Conservation (phyloP, 768 basidiomycete species). For the Nidularia pulvinata region DNA sequence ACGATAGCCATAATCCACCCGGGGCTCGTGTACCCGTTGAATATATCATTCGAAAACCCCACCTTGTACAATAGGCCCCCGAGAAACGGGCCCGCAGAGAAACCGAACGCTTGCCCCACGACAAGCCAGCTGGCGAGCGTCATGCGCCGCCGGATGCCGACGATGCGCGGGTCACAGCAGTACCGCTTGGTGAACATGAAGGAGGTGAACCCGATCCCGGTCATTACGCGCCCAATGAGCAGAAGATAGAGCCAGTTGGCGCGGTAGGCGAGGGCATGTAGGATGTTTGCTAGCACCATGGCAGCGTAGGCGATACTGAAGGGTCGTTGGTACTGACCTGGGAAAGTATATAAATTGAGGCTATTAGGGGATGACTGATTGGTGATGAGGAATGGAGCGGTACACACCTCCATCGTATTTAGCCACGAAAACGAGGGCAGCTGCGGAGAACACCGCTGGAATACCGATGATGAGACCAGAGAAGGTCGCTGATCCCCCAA, state of each 20-base stretch:
- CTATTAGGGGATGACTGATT: neutral
- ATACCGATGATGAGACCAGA: conserved; percentile 71
- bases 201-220: conserved; percentile 57
- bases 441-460: conserved; percentile 60
- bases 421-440: conserved; percentile 55
- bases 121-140: conserved; percentile 65
- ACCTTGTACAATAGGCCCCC: conserved; percentile 64
- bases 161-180: conserved; percentile 69
- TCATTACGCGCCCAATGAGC: conserved; percentile 67
- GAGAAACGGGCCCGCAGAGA: conserved; percentile 62
- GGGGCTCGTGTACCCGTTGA: conserved; percentile 70
- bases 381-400: neutral
- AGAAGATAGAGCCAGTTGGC: conserved; percentile 66
- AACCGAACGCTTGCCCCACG: conserved; percentile 59
- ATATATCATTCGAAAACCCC: conserved; percentile 52
- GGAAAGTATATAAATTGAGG: neutral
- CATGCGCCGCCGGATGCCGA: conserved; percentile 64
- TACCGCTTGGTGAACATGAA: conserved; percentile 74
- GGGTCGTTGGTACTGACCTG: conserved; percentile 56
- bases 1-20: conserved; percentile 61
- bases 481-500: conserved; percentile 72
- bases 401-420: conserved; percentile 52
- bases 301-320: conserved; percentile 54
- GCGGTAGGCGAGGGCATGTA: conserved; percentile 62
- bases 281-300: conserved; percentile 55